Evolutionary conservation across 192 early-diverging fungal genomes (phyloP).

Genomic region (Backusella morwellensis): DNA sequence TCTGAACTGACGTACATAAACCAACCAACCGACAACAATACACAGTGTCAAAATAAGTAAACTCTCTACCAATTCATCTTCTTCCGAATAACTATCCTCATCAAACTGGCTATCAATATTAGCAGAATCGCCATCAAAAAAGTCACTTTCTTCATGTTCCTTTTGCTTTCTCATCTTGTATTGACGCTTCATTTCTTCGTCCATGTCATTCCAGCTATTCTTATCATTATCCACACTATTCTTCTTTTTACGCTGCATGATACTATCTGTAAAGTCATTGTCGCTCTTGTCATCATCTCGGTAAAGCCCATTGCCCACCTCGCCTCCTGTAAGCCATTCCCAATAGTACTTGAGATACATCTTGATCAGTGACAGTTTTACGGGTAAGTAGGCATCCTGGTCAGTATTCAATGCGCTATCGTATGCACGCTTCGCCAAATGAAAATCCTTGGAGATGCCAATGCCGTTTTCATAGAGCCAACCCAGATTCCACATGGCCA

Average conservation of each 20-base stretch:
- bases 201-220: constrained; percentile 34
- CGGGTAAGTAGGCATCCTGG: constrained; percentile 76
- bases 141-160: constrained; percentile 35
- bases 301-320: constrained; percentile 42
- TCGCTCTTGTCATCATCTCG: not conserved
- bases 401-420: constrained; percentile 80
- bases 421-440: constrained; percentile 92
- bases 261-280: not conserved
- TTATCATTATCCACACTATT: constrained; percentile 17
- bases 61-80: constrained; percentile 54
- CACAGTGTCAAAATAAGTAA: constrained; percentile 53
- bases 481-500: constrained; percentile 97
- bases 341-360: constrained; percentile 64
- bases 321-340: constrained; percentile 60
- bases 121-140: constrained; percentile 12
- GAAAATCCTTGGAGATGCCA: constrained; percentile 86
- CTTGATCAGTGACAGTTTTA: constrained; percentile 70
- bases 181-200: constrained; percentile 37
- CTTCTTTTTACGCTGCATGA: constrained; percentile 12
- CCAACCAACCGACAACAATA: constrained; percentile 50
- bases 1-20: constrained; percentile 59
- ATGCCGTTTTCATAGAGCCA: constrained; percentile 96
- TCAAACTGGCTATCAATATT: constrained; percentile 21
- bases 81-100: constrained; percentile 41
- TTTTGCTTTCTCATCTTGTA: constrained; percentile 29